These are phyloP conservation scores for Apodospora peruviana DNA, from an alignment of 495 filamentous ascomycete species.

Conservation along the genomic window DNA sequence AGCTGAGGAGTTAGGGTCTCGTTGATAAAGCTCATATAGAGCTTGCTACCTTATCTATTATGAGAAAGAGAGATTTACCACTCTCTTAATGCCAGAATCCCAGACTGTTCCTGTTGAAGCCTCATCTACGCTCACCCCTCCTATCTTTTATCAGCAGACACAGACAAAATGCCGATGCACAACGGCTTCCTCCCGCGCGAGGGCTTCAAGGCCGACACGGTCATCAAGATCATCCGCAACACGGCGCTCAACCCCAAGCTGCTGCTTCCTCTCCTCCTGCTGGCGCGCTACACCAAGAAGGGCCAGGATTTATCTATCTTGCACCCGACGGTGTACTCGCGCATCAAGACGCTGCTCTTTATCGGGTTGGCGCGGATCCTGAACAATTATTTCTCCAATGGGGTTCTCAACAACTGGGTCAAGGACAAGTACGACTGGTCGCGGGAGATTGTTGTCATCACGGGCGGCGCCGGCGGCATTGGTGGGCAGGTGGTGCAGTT, in stretches of 20 bases:
- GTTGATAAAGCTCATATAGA: no score
- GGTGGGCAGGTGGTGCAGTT: conserved; percentile 56
- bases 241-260: conserved; percentile 58
- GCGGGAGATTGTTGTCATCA: conserved; percentile 64
- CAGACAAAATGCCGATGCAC: conserved; percentile 46
- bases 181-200: conserved; percentile 43
- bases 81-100: no score
- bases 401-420: conserved; percentile 56
- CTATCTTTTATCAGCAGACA: no score
- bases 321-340: conserved; percentile 43
- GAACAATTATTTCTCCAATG: conserved; percentile 45
- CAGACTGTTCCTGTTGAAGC: background rate
- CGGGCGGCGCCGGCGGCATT: conserved; percentile 66
- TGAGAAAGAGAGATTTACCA: no score
- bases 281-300: conserved; percentile 53
- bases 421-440: conserved; percentile 61
- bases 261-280: conserved; percentile 52
- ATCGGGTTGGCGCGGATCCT: conserved; percentile 45
- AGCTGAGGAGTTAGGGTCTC: no score
- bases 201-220: conserved; percentile 58
- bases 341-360: conserved; percentile 41
- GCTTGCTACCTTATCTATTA: no score
- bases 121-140: background rate
- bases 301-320: conserved; percentile 46
- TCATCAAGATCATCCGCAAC: conserved; percentile 46